Evolutionary conservation across 805 yeast genomes (phyloP).

Genomic region (Pichia heedii): DNA sequence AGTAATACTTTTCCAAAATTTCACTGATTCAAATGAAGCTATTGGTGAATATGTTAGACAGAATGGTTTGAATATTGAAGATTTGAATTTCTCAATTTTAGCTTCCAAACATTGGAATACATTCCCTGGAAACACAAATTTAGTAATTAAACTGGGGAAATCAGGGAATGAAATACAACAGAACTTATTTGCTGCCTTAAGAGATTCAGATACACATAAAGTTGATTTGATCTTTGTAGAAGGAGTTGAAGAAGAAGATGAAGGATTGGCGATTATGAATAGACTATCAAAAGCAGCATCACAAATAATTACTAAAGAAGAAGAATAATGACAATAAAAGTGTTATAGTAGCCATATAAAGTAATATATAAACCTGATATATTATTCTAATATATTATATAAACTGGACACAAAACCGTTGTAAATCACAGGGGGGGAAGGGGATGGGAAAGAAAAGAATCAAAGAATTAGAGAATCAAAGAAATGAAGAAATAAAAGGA

Average conservation of each 20-base stretch:
- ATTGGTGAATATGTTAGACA: constrained; percentile 20
- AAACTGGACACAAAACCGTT: neutral
- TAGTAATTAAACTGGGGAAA: constrained; percentile 29
- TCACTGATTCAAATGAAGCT: constrained; percentile 34
- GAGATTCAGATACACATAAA: constrained; percentile 57
- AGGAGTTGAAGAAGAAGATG: constrained; percentile 63
- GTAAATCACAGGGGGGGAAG: neutral
- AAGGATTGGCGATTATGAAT: constrained; percentile 94
- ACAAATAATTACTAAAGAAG: constrained; percentile 23
- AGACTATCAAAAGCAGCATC: constrained; percentile 78
- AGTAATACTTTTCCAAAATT: constrained; percentile 56
- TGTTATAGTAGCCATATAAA: neutral
- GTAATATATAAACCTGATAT: neutral
- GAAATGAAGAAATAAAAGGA: neutral
- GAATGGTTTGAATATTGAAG: constrained; percentile 1
- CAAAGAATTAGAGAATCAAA: no score
- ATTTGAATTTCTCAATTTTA: constrained; percentile 42
- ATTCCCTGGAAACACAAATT: neutral
- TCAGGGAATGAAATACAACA: constrained; percentile 58
- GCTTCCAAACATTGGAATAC: constrained; percentile 31
- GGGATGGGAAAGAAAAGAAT: no score
- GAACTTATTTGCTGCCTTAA: constrained; percentile 59
- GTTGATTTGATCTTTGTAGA: constrained; percentile 76
- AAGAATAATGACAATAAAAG: no score
- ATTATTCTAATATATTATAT: neutral